Percentiles rank a stretch among this genome's conserved stretches.
These are phyloP conservation scores for Neopestalotiopsis rosae DNA, from an alignment of 2,329 filamentous ascomycete genomes.

Conservation along the genomic window DNA sequence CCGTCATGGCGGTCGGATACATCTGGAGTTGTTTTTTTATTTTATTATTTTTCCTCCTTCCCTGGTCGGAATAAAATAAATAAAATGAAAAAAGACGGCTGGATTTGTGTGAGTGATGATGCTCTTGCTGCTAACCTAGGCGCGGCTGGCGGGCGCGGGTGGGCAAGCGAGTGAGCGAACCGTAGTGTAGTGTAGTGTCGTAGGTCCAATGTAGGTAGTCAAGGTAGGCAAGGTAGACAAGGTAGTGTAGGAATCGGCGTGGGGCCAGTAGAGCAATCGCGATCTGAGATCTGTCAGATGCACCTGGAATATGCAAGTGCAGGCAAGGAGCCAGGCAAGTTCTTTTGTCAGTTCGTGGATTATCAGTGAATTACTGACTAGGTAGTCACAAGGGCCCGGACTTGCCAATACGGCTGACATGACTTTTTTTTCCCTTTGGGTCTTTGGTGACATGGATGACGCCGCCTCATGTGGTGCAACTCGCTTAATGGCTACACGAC, in stretches of 20 bases:
- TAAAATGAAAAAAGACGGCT: background rate
- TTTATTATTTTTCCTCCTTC: background rate
- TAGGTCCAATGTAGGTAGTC: too few relatives aligned
- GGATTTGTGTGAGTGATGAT: background rate
- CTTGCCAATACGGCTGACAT: background rate
- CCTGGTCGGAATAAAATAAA: background rate
- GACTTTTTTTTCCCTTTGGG: background rate
- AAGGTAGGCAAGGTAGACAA: too few relatives aligned
- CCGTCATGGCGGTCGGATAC: background rate
- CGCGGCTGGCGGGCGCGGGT: background rate
- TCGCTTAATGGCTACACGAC: background rate
- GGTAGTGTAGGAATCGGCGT: background rate
- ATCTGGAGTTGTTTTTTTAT: background rate
- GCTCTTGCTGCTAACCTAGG: background rate
- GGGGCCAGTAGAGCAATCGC: slow-evolving; percentile 13
- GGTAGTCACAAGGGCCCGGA: background rate
- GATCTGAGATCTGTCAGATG: slow-evolving; percentile 12
- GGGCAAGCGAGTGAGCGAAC: background rate
- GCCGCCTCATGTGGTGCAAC: background rate
- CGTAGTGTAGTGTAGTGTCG: background rate
- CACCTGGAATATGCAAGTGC: background rate
- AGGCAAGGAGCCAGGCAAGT: background rate
- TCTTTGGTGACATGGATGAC: background rate
- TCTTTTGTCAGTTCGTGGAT: background rate
- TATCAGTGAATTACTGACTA: background rate